Conservation (phyloP, 2,329 filamentous ascomycete species). For the Talaromyces sp. region DNA sequence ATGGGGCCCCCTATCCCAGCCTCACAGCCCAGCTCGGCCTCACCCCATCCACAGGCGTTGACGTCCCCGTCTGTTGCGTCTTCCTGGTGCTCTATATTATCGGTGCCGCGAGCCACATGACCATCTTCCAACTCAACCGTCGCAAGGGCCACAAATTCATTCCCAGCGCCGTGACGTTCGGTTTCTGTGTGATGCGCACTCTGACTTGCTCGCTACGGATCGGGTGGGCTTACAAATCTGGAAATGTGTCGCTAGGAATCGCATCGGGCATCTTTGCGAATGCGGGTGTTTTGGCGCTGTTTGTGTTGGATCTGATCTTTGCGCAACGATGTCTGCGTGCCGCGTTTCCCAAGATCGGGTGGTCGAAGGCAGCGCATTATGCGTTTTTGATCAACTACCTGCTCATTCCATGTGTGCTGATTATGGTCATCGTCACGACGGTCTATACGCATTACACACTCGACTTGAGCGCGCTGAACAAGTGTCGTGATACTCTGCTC, state of each 20-base stretch:
- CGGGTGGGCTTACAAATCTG: conserved; percentile 50
- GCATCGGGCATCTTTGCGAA: conserved; percentile 66
- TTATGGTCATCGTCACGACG: conserved; percentile 63
- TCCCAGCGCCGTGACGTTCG: conserved; percentile 44
- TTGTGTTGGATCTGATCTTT: conserved; percentile 74
- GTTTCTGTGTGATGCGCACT: conserved; percentile 51
- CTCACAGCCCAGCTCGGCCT: conserved; percentile 38
- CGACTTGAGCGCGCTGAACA: conserved; percentile 44
- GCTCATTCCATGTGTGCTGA: conserved; percentile 56
- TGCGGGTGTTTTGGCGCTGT: conserved; percentile 70
- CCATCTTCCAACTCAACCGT: conserved; percentile 43
- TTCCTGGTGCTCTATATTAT: conserved; percentile 52
- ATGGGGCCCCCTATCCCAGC: conserved; percentile 31
- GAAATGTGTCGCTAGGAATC: conserved; percentile 49
- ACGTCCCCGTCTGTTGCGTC: conserved; percentile 62
- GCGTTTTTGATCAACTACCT: conserved; percentile 58
- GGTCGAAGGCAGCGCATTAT: conserved; percentile 54
- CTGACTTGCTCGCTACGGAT: conserved; percentile 50
- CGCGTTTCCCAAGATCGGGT: conserved; percentile 67
- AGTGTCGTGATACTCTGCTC: conserved; percentile 62
- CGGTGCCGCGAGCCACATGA: conserved; percentile 44
- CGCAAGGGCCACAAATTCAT: conserved; percentile 47
- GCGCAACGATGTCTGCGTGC: conserved; percentile 71
- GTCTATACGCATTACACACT: conserved; percentile 67
- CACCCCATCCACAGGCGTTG: conserved; percentile 54